Base-by-base conservation (phyloP, 352 stramenopile genomes). In the Aphanomyces invadans region DNA sequence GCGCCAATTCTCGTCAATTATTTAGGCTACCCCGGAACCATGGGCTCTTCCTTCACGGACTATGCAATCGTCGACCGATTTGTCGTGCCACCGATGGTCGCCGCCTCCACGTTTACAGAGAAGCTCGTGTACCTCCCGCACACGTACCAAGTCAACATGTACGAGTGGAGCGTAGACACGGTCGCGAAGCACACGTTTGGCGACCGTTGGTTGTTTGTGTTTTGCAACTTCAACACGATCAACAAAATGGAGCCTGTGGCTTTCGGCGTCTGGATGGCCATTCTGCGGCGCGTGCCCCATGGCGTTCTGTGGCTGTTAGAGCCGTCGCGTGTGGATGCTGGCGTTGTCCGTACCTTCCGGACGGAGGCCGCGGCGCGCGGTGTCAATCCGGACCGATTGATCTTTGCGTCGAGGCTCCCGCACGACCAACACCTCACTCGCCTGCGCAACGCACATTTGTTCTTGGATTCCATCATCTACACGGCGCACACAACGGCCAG, bases 401-500 rank as follows among this genome's bases (percentile, higher is more conserved):
- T 91, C 39, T 97, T 96, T 72, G 77, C 81, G 2, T 57, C 62
- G n/a, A 74, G 78, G 5, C 57, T 80, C 0, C 32, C 74, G n/a
- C 93, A 96, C 55, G 60, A 65, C 3, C 33, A 65, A 5, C 95
- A 98, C 71, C 71, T 98, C 4, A 72, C 73, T 12, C 80, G 95
- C 10, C 70, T 98, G 11, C 70, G 69, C 4, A 42, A 79, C 12
- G 89, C 85, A 0, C 93, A 98, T 70, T 23, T 98, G 3, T 98
- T 98, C 56, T 71, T 98, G n/a, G 95, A 98, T 70, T 97, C 92
- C 15, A 84, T 97, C 46, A 73, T 95, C 7, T 98, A 98, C 76
- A 97, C 94, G 45, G 95, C 95, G n/a, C 96, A 98, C 70, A 98
- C 94, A 12, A 97, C 96, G 1, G 95, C 92, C 17, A 78, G 83